These are phyloP conservation scores for Pseudomassariella vexata DNA, from an alignment of 2,329 filamentous ascomycete genomes.

Conservation along the genomic window DNA sequence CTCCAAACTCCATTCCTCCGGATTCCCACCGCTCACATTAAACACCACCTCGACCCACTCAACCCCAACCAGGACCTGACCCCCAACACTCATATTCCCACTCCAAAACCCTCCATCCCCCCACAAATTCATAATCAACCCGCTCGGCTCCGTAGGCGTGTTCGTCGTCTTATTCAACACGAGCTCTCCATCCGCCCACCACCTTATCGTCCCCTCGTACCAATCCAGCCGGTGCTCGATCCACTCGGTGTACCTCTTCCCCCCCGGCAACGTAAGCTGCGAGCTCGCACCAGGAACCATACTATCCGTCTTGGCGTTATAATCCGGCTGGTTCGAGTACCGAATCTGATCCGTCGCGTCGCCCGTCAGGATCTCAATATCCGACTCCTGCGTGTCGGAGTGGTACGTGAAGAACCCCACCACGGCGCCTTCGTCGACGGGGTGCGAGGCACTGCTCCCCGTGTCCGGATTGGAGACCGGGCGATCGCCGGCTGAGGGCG, in stretches of 20 bases:
- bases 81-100: conserved; percentile 1
- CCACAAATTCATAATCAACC: conserved; percentile 1
- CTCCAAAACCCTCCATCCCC: background rate
- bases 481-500: background rate
- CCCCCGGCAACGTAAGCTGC: background rate
- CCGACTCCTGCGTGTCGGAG: conserved; percentile 1
- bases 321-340: conserved; percentile 1
- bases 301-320: background rate
- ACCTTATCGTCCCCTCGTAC: background rate
- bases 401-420: conserved; percentile 1
- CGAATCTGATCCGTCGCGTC: background rate
- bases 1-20: background rate
- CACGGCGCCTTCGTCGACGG: background rate
- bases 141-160: background rate
- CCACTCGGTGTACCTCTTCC: background rate
- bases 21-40: background rate
- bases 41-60: conserved; percentile 1
- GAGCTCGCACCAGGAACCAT: background rate
- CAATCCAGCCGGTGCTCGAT: conserved; percentile 2
- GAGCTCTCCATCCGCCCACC: background rate
- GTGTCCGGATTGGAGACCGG: background rate
- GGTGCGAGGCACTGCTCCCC: background rate
- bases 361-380: conserved; percentile 1
- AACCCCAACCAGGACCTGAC: background rate
- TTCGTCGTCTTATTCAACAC: background rate